These are phyloP conservation scores for Trichoderma oligosporum DNA, from an alignment of 2,329 filamentous ascomycete species.

Conservation along the genomic window DNA sequence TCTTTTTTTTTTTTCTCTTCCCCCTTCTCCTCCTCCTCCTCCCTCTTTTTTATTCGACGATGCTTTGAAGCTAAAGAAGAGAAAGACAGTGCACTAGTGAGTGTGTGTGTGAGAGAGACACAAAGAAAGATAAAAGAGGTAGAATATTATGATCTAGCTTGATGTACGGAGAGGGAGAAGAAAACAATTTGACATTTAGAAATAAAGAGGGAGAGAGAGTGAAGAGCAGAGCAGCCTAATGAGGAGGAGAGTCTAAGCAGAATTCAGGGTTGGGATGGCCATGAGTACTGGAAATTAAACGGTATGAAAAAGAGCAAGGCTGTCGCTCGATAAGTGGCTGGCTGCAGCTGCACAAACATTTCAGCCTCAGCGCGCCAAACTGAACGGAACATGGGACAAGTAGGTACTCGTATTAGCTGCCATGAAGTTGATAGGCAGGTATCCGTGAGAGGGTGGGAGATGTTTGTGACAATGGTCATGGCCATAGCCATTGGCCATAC, in stretches of 20 bases:
- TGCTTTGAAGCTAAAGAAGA: neutral
- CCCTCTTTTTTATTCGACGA: too few relatives aligned
- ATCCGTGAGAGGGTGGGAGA: too few relatives aligned
- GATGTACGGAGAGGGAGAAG: neutral
- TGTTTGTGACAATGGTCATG: too few relatives aligned
- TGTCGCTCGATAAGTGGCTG: constrained; percentile 7
- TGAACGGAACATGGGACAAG: neutral
- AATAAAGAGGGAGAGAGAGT: neutral
- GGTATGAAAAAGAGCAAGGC: neutral
- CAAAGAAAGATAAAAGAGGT: neutral
- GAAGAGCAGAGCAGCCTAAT: neutral
- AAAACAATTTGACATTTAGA: neutral
- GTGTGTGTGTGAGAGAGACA: too few relatives aligned
- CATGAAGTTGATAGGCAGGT: constrained; percentile 5
- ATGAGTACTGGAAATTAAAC: neutral
- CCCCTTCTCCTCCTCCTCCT: too few relatives aligned
- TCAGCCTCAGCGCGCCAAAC: constrained; percentile 17
- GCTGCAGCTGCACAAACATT: constrained; percentile 15
- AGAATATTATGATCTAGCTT: neutral
- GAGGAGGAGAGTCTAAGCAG: neutral
- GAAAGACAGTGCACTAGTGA: too few relatives aligned
- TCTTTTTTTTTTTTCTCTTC: neutral
- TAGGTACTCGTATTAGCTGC: neutral
- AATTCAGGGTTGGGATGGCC: neutral
- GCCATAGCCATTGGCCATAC: too few relatives aligned